Evolutionary conservation across 305 asterid species (phyloP).

Genomic region (Fraxinus platypoda): DNA sequence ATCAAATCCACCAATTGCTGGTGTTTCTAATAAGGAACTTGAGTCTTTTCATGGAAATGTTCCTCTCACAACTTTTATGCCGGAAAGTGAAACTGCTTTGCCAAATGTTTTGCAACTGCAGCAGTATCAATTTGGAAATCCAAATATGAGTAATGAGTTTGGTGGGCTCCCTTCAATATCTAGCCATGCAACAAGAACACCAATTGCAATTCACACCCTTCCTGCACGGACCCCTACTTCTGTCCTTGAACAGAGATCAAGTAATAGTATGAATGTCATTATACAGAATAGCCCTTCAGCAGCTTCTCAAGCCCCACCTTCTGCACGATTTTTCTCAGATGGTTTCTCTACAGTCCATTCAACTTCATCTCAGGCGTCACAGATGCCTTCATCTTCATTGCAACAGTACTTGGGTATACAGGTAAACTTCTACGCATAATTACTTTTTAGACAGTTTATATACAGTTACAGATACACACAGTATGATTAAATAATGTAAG

Average conservation of each 20-base stretch:
- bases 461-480: neutral
- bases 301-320: slow-evolving; percentile 37
- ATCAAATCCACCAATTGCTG: slow-evolving; percentile 29
- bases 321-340: slow-evolving; percentile 19
- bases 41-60: slow-evolving; percentile 33
- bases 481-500: neutral
- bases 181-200: slow-evolving; percentile 50
- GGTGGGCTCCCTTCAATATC: slow-evolving; percentile 45
- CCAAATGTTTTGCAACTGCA: slow-evolving; percentile 41
- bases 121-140: slow-evolving; percentile 45
- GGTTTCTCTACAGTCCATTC: slow-evolving; percentile 23
- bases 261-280: slow-evolving; percentile 21
- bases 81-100: slow-evolving; percentile 34
- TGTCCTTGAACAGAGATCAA: slow-evolving; percentile 38
- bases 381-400: slow-evolving; percentile 29
- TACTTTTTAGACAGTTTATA: neutral
- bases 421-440: slow-evolving; percentile 24
- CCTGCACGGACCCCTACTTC: slow-evolving; percentile 49
- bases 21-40: slow-evolving; percentile 23
- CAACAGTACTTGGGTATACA: slow-evolving; percentile 27
- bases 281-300: slow-evolving; percentile 24
- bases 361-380: slow-evolving; percentile 32
- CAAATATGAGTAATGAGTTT: slow-evolving; percentile 40
- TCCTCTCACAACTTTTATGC: slow-evolving; percentile 30
- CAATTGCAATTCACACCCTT: slow-evolving; percentile 69